phyloP scores from a whole-genome alignment of 1,284 basidiomycete genomes.

The Inonotus obliquus region DNA sequence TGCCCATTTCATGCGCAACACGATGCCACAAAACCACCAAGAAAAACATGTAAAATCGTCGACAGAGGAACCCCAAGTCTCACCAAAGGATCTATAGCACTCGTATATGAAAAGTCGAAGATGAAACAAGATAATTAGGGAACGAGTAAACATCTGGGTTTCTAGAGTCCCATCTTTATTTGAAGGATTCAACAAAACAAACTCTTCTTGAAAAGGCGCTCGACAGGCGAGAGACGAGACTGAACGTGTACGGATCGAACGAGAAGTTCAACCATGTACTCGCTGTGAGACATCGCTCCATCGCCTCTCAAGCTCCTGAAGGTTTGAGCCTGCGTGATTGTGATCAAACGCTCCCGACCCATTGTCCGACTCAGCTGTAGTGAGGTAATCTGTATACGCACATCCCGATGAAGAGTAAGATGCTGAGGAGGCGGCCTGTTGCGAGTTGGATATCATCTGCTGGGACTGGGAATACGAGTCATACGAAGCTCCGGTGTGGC shows the following conservation, averaged over 20 bases:
- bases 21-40: too few relatives aligned
- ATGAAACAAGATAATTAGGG: too few relatives aligned
- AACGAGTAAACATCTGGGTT: too few relatives aligned
- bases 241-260: neutral
- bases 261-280: neutral
- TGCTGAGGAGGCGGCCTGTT: neutral
- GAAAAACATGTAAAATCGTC: too few relatives aligned
- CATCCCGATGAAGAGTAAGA: neutral
- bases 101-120: too few relatives aligned
- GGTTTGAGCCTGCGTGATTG: neutral
- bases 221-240: neutral
- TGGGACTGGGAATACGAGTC: neutral
- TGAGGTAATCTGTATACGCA: neutral
- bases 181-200: too few relatives aligned
- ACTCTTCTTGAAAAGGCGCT: neutral
- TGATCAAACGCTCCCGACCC: neutral
- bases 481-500: neutral
- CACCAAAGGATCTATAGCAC: too few relatives aligned
- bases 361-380: neutral
- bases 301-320: neutral
- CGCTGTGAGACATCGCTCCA: neutral
- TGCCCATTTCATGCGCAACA: too few relatives aligned
- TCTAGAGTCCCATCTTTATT: too few relatives aligned
- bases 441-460: neutral
- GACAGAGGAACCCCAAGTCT: too few relatives aligned